phyloP scores from a whole-genome alignment of 805 yeast genomes.

The Pichia membranifaciens region DNA sequence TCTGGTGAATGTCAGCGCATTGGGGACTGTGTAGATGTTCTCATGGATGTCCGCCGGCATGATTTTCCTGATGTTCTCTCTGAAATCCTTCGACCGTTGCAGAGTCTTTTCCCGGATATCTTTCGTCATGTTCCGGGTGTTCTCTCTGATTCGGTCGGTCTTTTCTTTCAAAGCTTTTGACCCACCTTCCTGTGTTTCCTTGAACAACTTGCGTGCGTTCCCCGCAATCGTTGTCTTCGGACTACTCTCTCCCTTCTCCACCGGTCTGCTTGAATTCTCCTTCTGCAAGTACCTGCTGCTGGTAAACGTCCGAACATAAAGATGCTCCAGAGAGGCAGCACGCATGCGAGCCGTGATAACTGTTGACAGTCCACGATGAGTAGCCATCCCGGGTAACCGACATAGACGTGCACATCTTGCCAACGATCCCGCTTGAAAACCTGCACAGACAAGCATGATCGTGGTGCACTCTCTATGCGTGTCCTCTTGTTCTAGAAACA shows the following conservation, averaged over 20 bases:
- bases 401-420: no score
- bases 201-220: conserved; percentile 4
- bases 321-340: no score
- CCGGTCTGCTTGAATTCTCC: no score
- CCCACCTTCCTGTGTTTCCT: conserved; percentile 8
- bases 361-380: no score
- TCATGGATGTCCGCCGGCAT: conserved; percentile 39
- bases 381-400: no score
- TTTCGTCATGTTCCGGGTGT: conserved; percentile 9
- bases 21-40: conserved; percentile 78
- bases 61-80: conserved; percentile 28
- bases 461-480: no score
- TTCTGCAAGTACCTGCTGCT: no score
- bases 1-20: conserved; percentile 74
- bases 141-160: not conserved
- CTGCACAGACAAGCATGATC: no score
- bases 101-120: not conserved
- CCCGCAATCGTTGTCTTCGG: not conserved
- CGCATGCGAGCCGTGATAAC: no score
- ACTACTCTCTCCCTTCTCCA: not conserved
- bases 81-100: conserved; percentile 14
- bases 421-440: no score
- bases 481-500: no score
- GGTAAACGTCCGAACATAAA: no score
- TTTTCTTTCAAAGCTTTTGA: conserved; percentile 10